Conservation (phyloP, 441 rosid genomes). For the Flueggea neowawraea region DNA sequence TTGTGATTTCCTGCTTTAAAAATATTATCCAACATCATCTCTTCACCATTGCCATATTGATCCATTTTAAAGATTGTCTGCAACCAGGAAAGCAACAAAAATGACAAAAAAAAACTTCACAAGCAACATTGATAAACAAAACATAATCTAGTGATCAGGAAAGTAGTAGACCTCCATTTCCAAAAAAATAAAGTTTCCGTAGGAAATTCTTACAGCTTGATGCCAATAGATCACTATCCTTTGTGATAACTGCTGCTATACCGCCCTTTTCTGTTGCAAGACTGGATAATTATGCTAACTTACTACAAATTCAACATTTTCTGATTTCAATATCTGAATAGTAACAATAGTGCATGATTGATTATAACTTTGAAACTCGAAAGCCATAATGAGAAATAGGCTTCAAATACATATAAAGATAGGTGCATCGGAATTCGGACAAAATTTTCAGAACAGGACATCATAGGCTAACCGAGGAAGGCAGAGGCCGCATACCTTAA, state of each 20-base stretch:
- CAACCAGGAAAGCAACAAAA: not conserved
- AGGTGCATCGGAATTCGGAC: not conserved
- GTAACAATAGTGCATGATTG: constrained; percentile 5
- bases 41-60: constrained; percentile 76
- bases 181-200: constrained; percentile 25
- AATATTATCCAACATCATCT: constrained; percentile 52
- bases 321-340: constrained; percentile 62
- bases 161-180: constrained; percentile 28
- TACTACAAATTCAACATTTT: constrained; percentile 79
- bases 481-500: constrained; percentile 66
- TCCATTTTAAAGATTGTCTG: constrained; percentile 88
- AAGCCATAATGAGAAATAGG: not conserved
- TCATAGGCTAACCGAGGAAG: not conserved
- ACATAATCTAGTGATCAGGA: constrained; percentile 5
- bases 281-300: constrained; percentile 71
- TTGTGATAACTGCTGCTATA: constrained; percentile 76
- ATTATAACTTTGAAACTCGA: not conserved
- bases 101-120: not conserved
- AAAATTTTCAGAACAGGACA: not conserved
- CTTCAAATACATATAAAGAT: not conserved
- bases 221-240: constrained; percentile 87
- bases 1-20: constrained; percentile 28
- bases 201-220: constrained; percentile 76
- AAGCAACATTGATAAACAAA: not conserved
- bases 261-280: constrained; percentile 68